Evolutionary conservation across 1,284 basidiomycete genomes (phyloP), one percentile per base, ranked within the genome.

Genomic region (Tylopilus orsonianus): DNA sequence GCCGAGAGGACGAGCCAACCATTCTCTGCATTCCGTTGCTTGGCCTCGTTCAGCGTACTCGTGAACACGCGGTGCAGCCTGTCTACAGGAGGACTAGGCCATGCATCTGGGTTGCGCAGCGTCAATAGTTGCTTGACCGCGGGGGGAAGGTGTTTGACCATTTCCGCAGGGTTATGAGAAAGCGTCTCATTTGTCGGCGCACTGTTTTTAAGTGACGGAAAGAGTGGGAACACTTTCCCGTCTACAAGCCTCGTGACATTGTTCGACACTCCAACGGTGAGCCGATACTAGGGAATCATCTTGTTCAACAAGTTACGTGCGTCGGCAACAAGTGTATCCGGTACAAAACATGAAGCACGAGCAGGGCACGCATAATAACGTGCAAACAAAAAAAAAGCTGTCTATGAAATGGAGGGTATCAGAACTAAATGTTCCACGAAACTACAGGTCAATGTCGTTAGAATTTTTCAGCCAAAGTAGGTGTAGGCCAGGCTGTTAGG

Each of bases 1-100:
- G 88, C 90, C 55, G 87, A 78, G 23, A 94, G 74, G 33, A 90
- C 90, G 18, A 94, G 73, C 92, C 90, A 94, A 33, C 87, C 88
- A 16, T 79, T 85, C 71, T 85, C 83, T 19, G 81, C 88, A 14
- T 80, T 81, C 48, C 77, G 79, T 43, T 70, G 63, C 57, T 73
- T 73, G 26, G 90, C 90, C 61, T 86, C 82, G 26, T 71, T 71
- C 56, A 77, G 75, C 20, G 90, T 81, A 47, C 71, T 73, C 10
- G 72, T 62, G 58, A 91, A 80, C 24, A 88, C 70, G 22, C 62
- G 68, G 54, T 79, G 73, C n/a, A 92, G 70, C 51, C 67, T 72
- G 13, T 74, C 48, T 4, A 74, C 45, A 10, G 81, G 73, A 29
- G 89, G 90, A 45, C 80, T 75, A 5, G 80, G 75, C 33, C 81